phyloP scores from a whole-genome alignment of 108 stramenopile genomes.

The Thalassiosira profunda region DNA sequence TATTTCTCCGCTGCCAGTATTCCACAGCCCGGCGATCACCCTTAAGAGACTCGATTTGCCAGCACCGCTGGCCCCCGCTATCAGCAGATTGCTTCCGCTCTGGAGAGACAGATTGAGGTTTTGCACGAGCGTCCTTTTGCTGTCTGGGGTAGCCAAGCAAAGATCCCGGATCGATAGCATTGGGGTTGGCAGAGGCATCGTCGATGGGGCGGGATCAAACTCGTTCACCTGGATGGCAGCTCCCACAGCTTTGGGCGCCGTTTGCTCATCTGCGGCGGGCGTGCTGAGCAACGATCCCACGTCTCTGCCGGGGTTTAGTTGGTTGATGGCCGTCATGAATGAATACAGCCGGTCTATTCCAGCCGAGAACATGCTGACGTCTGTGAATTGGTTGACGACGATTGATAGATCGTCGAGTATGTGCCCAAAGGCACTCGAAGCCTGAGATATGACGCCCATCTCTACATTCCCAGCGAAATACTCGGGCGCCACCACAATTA shows the following conservation, averaged over 20 bases:
- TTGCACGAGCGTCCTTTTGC: slow-evolving; percentile 47
- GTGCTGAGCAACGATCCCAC: slow-evolving; percentile 20
- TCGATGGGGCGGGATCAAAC: slow-evolving; percentile 25
- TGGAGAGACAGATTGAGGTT: slow-evolving; percentile 52
- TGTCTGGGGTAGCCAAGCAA: slow-evolving; percentile 61
- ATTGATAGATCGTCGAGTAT: slow-evolving; percentile 85
- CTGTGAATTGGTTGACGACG: slow-evolving; percentile 75
- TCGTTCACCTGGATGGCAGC: slow-evolving; percentile 28
- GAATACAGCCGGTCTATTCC: slow-evolving; percentile 66
- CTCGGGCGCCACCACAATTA: slow-evolving; percentile 69
- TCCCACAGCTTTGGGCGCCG: not conserved
- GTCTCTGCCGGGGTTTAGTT: slow-evolving; percentile 31
- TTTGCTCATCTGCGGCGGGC: not conserved
- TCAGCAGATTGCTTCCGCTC: slow-evolving; percentile 62
- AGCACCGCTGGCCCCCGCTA: slow-evolving; percentile 70
- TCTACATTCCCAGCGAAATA: slow-evolving; percentile 74
- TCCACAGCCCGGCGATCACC: slow-evolving; percentile 88
- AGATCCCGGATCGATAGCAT: slow-evolving; percentile 52
- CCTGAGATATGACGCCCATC: slow-evolving; percentile 57
- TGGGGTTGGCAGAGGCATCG: slow-evolving; percentile 1
- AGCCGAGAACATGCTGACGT: slow-evolving; percentile 62
- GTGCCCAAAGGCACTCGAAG: slow-evolving; percentile 80
- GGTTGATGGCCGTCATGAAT: slow-evolving; percentile 58
- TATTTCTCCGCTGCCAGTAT: slow-evolving; percentile 70
- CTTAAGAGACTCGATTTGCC: slow-evolving; percentile 69